Evolutionary conservation across 495 filamentous ascomycete species (phyloP).

Genomic region (Penicillium riverlandense): DNA sequence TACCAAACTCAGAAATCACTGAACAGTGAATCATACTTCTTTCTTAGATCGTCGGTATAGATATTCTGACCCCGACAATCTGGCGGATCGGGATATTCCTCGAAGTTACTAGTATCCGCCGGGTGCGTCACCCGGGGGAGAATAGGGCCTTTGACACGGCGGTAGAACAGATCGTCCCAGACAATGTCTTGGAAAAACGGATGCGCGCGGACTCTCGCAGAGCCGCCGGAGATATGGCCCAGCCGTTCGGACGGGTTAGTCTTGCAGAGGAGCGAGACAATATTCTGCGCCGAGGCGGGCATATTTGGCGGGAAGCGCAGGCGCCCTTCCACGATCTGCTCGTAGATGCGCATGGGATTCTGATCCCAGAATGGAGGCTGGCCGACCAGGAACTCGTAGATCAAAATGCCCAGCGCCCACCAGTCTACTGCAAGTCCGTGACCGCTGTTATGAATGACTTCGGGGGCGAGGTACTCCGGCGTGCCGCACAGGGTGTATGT

Average conservation of each 20-base stretch:
- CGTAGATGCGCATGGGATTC: constrained; percentile 94
- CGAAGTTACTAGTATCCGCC: constrained; percentile 86
- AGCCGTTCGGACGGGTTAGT: constrained; percentile 81
- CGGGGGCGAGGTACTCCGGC: constrained; percentile 92
- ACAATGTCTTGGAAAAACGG: constrained; percentile 78
- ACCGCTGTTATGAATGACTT: constrained; percentile 92
- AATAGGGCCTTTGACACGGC: constrained; percentile 70
- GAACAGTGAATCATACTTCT: constrained; percentile 73
- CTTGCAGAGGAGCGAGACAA: constrained; percentile 80
- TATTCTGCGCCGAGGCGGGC: constrained; percentile 68
- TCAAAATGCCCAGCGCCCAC: constrained; percentile 95
- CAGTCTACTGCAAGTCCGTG: constrained; percentile 97
- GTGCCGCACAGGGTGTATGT: constrained; percentile 97
- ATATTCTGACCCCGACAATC: constrained; percentile 42
- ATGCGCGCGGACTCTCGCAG: constrained; percentile 74
- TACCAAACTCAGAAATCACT: constrained; percentile 57
- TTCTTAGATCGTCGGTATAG: constrained; percentile 69
- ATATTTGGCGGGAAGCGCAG: constrained; percentile 43
- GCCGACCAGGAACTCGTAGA: constrained; percentile 93
- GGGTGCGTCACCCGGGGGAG: constrained; percentile 72
- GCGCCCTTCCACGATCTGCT: constrained; percentile 46
- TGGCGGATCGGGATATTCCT: constrained; percentile 66
- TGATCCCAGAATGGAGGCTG: constrained; percentile 97
- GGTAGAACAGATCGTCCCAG: constrained; percentile 77
- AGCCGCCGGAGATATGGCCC: constrained; percentile 82